phyloP scores from a whole-genome alignment of 75 land plant genomes.

The Cupressus sempervirens region DNA sequence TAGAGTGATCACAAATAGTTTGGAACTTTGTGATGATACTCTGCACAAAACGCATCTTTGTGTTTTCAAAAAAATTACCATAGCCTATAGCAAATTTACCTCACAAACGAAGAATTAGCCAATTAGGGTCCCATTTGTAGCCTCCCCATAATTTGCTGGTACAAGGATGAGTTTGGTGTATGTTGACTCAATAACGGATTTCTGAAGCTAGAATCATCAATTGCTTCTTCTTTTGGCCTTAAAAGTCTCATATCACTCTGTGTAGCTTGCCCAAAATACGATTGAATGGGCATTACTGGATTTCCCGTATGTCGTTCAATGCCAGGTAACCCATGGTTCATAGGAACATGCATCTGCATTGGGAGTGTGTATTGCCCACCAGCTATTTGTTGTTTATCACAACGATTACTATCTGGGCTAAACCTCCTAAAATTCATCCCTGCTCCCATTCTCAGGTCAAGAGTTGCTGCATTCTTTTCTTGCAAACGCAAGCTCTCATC shows the following conservation, averaged over 20 bases:
- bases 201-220: background rate
- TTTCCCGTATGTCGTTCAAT: background rate
- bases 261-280: slow-evolving; percentile 4
- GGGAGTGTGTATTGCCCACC: background rate
- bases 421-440: slow-evolving; percentile 3
- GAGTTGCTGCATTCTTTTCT: slow-evolving; percentile 4
- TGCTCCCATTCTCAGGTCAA: slow-evolving; percentile 8
- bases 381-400: slow-evolving; percentile 1
- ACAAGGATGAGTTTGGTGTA: background rate
- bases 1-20: slow-evolving; percentile 10
- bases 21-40: background rate
- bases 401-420: background rate
- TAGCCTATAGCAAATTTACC: background rate
- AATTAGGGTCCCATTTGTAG: slow-evolving; percentile 9
- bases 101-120: slow-evolving; percentile 7
- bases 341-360: slow-evolving; percentile 8
- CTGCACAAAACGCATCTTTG: slow-evolving; percentile 11
- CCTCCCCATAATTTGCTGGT: slow-evolving; percentile 11
- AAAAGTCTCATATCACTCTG: slow-evolving; percentile 2
- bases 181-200: background rate
- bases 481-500: slow-evolving; percentile 6
- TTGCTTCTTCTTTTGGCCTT: slow-evolving; percentile 12
- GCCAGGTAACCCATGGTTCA: slow-evolving; percentile 7
- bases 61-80: slow-evolving; percentile 8
- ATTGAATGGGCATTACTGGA: background rate